Percentiles rank a stretch among this genome's conserved stretches.
phyloP scores from a whole-genome alignment of 306 rosid species.

The Pyrus betulifolia region DNA sequence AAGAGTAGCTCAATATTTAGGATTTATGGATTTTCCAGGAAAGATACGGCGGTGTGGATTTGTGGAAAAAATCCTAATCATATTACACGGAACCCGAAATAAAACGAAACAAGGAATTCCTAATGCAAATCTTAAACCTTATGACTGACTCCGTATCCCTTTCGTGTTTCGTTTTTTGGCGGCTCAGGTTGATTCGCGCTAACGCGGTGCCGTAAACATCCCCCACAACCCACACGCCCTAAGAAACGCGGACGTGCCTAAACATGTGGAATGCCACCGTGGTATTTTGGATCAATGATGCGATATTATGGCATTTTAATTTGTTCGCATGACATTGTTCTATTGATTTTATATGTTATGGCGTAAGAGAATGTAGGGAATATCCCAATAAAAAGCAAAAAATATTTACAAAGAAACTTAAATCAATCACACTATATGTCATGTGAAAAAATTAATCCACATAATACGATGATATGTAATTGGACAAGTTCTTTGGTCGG shows the following conservation, averaged over 20 bases:
- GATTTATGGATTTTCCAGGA: background rate
- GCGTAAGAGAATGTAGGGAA: too few relatives aligned
- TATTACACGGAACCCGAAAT: background rate
- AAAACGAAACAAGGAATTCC: background rate
- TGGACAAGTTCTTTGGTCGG: background rate
- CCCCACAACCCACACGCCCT: background rate
- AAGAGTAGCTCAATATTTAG: background rate
- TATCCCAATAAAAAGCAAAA: background rate
- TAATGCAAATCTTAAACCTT: background rate
- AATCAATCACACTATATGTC: too few relatives aligned
- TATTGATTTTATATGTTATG: background rate
- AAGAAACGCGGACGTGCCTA: background rate
- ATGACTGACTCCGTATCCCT: background rate
- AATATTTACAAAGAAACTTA: too few relatives aligned
- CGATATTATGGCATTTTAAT: too few relatives aligned
- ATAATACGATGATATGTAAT: too few relatives aligned
- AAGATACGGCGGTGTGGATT: background rate
- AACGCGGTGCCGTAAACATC: background rate
- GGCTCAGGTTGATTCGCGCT: background rate
- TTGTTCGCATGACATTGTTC: too few relatives aligned
- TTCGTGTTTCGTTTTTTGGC: background rate
- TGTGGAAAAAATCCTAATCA: background rate
- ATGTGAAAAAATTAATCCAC: too few relatives aligned
- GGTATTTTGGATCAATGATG: background rate
- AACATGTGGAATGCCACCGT: background rate